Base-by-base conservation (phyloP, 306 rosid genomes). In the Hylodesmum podocarpum region DNA sequence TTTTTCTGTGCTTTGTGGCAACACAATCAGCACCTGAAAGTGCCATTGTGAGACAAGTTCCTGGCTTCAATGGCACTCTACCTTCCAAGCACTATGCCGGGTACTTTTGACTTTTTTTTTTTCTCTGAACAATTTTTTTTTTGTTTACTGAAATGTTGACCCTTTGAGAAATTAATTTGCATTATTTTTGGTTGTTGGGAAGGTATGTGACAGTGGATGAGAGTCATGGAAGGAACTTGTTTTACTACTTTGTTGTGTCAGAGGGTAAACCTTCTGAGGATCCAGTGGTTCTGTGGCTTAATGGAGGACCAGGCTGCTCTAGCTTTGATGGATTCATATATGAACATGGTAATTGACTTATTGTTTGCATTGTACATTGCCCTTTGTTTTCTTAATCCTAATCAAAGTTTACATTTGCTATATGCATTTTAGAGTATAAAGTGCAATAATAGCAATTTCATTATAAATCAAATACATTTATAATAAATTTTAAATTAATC, bases 231-330 rank as follows among this genome's bases (percentile, higher is more conserved):
- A 89, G 75, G 87, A 95, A 84, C 65, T 82, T 92, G 87, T 95
- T 81, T 68, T 95, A 95, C 69, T 92, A 92, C 61, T 90, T 95
- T 27, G 89, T 92, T 50, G 91, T 66, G 44, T 95, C 99, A 8
- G 96, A 92, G 79, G 72, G 90, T 49, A 88, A 89, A 41, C 92
- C 97, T n/a, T 59, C 89, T 15, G 77, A 83, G 82, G 98, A 95
- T 83, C 97, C 98, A 0, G 82, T 95, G 77, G 97, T 90, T 84
- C 87, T 95, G n/a, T 95, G 98, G 98, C 96, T 95, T 61, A 95
- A 95, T 54, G 99, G 99, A 9, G 99, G 99, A 51, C 99, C 99
- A 0, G 99, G 97, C 6, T 92, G 99, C 73, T 95, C 99, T 76
- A 95, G 99, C 78, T 84, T 95, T 44, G 99, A 95, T 86, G 99